These are phyloP conservation scores for Clarireedia monteithiana DNA, from an alignment of 2,329 filamentous ascomycete genomes.

Conservation along the genomic window DNA sequence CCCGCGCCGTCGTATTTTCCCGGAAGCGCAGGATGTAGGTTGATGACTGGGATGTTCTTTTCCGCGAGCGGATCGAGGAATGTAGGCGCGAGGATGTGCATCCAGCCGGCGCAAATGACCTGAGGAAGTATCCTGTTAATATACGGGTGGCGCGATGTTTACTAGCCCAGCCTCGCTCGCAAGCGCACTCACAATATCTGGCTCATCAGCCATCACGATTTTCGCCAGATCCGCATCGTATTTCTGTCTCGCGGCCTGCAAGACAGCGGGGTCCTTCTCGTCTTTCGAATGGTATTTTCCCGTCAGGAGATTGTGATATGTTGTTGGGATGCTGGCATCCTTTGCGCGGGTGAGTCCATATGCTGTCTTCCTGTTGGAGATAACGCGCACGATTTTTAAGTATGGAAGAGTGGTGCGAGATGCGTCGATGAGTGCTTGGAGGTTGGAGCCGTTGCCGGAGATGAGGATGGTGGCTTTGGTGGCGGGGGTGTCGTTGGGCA, in stretches of 20 bases:
- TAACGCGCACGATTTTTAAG: slow-evolving; percentile 48
- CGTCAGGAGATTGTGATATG: slow-evolving; percentile 57
- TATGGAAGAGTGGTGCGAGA: slow-evolving; percentile 37
- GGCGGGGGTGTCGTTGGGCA: slow-evolving; percentile 5
- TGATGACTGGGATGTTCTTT: slow-evolving; percentile 52
- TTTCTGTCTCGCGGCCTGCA: slow-evolving; percentile 43
- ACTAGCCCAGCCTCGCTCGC: neutral
- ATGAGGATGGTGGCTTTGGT: slow-evolving; percentile 50
- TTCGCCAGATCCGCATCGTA: slow-evolving; percentile 61
- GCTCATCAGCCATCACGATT: slow-evolving; percentile 43
- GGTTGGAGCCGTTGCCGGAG: slow-evolving; percentile 61
- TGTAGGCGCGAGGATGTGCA: slow-evolving; percentile 57
- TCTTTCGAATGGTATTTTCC: slow-evolving; percentile 34
- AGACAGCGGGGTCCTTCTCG: slow-evolving; percentile 35
- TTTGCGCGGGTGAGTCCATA: slow-evolving; percentile 56
- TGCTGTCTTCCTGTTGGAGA: slow-evolving; percentile 58
- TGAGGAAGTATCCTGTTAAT: neutral
- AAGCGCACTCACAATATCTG: slow-evolving; percentile 37
- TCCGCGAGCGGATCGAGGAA: slow-evolving; percentile 54
- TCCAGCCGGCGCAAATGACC: slow-evolving; percentile 61
- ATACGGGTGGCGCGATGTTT: too few species aligned
- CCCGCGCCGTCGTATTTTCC: slow-evolving; percentile 69
- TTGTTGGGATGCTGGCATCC: slow-evolving; percentile 51
- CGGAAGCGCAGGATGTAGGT: slow-evolving; percentile 57
- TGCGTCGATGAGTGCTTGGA: slow-evolving; percentile 54